A percentile compares a stretch with the other conserved stretches of the same genome.
These are phyloP conservation scores for Aspergillus carbonarius DNA, from an alignment of 2,329 filamentous ascomycete species.

Conservation along the genomic window DNA sequence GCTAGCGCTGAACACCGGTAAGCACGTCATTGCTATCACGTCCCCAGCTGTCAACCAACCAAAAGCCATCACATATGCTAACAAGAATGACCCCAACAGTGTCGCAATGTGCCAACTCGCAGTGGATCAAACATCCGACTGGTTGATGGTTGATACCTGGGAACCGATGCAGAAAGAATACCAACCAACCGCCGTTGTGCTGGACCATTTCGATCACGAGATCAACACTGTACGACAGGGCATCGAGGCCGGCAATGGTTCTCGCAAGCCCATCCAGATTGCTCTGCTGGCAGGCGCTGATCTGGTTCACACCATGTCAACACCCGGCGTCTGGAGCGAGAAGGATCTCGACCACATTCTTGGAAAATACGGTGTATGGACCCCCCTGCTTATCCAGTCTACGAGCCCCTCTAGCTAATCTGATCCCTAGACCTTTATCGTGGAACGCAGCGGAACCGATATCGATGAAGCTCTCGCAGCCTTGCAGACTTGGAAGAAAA, in stretches of 20 bases:
- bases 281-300: conserved; percentile 79
- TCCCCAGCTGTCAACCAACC: background rate
- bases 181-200: conserved; percentile 80
- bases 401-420: background rate
- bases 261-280: conserved; percentile 67
- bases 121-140: conserved; percentile 67
- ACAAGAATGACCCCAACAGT: conserved; percentile 36
- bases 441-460: conserved; percentile 86
- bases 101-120: conserved; percentile 86
- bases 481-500: conserved; percentile 77
- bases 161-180: conserved; percentile 84
- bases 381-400: no score
- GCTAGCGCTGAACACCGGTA: conserved; percentile 69
- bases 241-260: conserved; percentile 66
- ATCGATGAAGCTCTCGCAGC: conserved; percentile 83
- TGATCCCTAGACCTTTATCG: conserved; percentile 62
- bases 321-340: conserved; percentile 72
- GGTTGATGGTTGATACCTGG: conserved; percentile 86
- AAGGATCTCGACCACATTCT: conserved; percentile 87
- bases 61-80: background rate
- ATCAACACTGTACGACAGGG: conserved; percentile 79
- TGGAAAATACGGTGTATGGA: conserved; percentile 66
- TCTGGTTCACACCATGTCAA: conserved; percentile 72
- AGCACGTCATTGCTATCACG: conserved; percentile 1
- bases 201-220: conserved; percentile 89